Evolutionary conservation across 2,329 filamentous ascomycete genomes (phyloP).

Genomic region (Xylariaceae sp.): DNA sequence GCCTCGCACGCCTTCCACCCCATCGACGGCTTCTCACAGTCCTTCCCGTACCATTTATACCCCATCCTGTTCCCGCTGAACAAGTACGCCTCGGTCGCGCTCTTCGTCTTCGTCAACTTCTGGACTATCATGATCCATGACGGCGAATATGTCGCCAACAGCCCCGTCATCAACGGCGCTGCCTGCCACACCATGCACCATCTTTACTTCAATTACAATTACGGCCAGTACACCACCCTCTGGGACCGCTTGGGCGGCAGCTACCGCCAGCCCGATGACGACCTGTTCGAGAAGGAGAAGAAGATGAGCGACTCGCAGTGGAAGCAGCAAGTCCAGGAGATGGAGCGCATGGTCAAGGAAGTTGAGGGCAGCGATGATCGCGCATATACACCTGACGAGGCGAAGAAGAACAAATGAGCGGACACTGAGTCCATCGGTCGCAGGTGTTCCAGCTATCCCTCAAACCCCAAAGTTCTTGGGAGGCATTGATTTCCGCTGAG

Average conservation of each 20-base stretch:
- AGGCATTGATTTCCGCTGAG: too few species aligned
- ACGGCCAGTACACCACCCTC: conserved; percentile 90
- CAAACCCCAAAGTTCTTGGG: not conserved
- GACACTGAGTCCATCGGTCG: too few species aligned
- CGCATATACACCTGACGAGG: conserved; percentile 52
- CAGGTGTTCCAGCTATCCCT: not conserved
- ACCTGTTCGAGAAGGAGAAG: conserved; percentile 81
- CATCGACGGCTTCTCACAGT: conserved; percentile 87
- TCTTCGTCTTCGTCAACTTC: conserved; percentile 93
- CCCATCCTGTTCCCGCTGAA: conserved; percentile 92
- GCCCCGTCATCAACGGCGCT: conserved; percentile 89
- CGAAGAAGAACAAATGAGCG: conserved; percentile 54
- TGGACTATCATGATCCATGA: conserved; percentile 98
- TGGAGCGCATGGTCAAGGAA: conserved; percentile 54
- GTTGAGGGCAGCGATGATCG: conserved; percentile 67
- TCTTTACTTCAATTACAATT: conserved; percentile 87
- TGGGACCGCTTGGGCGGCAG: conserved; percentile 89
- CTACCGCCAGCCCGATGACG: conserved; percentile 84
- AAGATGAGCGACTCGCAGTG: conserved; percentile 86
- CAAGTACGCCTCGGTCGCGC: conserved; percentile 83
- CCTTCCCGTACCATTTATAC: conserved; percentile 90
- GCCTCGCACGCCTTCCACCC: conserved; percentile 96
- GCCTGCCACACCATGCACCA: conserved; percentile 95
- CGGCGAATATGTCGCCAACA: conserved; percentile 91
- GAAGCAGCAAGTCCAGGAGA: conserved; percentile 74